Evolutionary conservation across 805 yeast species (phyloP), one percentile per base, ranked within the genome.

Genomic region (Citeromyces matritensis): DNA sequence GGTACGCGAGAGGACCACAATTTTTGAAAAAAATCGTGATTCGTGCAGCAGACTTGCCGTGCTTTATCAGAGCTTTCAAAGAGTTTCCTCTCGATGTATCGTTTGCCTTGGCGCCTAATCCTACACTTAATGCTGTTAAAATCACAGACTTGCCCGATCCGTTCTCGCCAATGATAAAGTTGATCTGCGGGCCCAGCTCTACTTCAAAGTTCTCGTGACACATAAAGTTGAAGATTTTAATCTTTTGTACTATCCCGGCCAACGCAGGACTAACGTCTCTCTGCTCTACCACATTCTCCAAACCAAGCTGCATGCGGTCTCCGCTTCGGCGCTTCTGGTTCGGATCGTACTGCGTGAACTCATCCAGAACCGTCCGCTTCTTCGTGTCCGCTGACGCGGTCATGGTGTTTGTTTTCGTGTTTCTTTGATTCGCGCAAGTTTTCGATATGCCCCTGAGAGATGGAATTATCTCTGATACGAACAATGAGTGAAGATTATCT

Each of bases 121-220:
- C 88, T 4, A 84, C 76, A 6, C 86, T 73, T 2, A 86, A 72
- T 1, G 94, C 95, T 0, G 95, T 84, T 36, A 86, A 55, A 12
- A 86, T 66, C 1, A 96, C 94, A 47, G 83, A 70, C 47, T 86
- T 86, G 21, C 97, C 97, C 25, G 86, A 73, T 3, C 97, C 97
- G 45, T 86, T 86, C 35, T 78, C 63, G 13, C 97, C 97, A 26
- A 82, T 77, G 35, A 86, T 82, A 46, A 86, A 80, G 49, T 86
- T 86, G 41, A 86, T 62, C 33, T 75, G 70, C 1, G 88, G 85
- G 2, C 91, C 91, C 23, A 86, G 63, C 3, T 64, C 67, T 6
- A 91, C 54, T 34, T 72, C 73, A 44, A 91, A 82, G 34, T 81
- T 70, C 30, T 72, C 77, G 47, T 91, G 98, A 40, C 94, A 84